Evolutionary conservation across 1,284 basidiomycete species (phyloP).

Genomic region (Moesziomyces antarcticus): DNA sequence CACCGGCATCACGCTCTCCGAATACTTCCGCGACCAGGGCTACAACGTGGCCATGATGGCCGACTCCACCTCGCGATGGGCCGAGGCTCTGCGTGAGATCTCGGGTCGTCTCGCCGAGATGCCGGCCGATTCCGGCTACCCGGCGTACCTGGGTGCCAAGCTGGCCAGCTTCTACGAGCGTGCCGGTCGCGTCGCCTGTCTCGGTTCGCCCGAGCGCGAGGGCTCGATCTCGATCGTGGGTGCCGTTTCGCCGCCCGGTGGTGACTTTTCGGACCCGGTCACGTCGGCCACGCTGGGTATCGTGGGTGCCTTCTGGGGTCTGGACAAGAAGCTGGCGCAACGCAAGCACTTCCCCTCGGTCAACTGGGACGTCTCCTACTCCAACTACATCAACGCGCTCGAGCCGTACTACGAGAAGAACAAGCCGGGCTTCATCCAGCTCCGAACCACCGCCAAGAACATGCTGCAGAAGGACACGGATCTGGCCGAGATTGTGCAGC

Average conservation of each 20-base stretch:
- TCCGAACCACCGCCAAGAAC: constrained; percentile 91
- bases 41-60: constrained; percentile 99
- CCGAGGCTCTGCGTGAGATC: constrained; percentile 98
- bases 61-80: constrained; percentile 99
- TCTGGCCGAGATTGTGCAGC: constrained; percentile 97
- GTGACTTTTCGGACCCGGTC: constrained; percentile 99
- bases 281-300: constrained; percentile 97
- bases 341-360: constrained; percentile 98
- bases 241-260: constrained; percentile 97
- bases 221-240: constrained; percentile 98
- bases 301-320: constrained; percentile 87
- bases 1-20: constrained; percentile 98
- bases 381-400: constrained; percentile 95
- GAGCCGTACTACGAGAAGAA: constrained; percentile 89
- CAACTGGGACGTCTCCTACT: constrained; percentile 99
- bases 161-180: constrained; percentile 98
- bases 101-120: constrained; percentile 99
- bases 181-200: constrained; percentile 93
- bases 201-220: constrained; percentile 87
- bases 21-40: constrained; percentile 99
- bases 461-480: constrained; percentile 99
- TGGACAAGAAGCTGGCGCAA: constrained; percentile 93
- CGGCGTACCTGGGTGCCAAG: constrained; percentile 95
- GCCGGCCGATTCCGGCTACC: constrained; percentile 97
- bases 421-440: constrained; percentile 90